These are phyloP conservation scores for Flaveria trinervia DNA, from an alignment of 129 eudicot species.

Conservation along the genomic window DNA sequence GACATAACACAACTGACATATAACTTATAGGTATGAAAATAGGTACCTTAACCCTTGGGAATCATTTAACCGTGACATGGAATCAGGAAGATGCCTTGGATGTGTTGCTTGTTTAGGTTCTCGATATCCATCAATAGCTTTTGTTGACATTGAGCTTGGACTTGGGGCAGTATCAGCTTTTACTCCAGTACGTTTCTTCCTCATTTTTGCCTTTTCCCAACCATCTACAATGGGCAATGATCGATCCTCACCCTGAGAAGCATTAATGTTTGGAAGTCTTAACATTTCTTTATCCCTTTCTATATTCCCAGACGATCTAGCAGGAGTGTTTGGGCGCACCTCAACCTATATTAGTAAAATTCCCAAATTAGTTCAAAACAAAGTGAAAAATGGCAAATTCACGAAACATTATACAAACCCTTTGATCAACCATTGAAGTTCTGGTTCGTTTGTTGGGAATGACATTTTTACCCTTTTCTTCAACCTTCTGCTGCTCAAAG, in stretches of 20 bases:
- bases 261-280: conserved; percentile 43
- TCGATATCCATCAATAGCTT: conserved; percentile 62
- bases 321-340: conserved; percentile 57
- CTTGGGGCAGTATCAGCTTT: conserved; percentile 63
- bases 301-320: conserved; percentile 55
- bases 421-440: conserved; percentile 69
- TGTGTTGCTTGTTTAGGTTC: conserved; percentile 76
- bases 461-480: conserved; percentile 65
- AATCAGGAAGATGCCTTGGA: conserved; percentile 56
- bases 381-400: background rate
- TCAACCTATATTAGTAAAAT: conserved; percentile 50
- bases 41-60: conserved; percentile 67
- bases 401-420: conserved; percentile 48
- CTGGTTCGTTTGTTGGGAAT: conserved; percentile 84
- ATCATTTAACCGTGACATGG: conserved; percentile 53
- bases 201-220: conserved; percentile 92
- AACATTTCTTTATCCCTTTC: conserved; percentile 62
- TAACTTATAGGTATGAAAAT: conserved; percentile 9
- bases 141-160: conserved; percentile 53
- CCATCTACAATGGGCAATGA: conserved; percentile 59
- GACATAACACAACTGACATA: background rate
- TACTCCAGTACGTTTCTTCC: conserved; percentile 75
- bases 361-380: background rate
- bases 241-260: conserved; percentile 54
- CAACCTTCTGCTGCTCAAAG: conserved; percentile 64